Evolutionary conservation across 2,329 filamentous ascomycete genomes (phyloP).

Genomic region (Pseudocercospora vitis): DNA sequence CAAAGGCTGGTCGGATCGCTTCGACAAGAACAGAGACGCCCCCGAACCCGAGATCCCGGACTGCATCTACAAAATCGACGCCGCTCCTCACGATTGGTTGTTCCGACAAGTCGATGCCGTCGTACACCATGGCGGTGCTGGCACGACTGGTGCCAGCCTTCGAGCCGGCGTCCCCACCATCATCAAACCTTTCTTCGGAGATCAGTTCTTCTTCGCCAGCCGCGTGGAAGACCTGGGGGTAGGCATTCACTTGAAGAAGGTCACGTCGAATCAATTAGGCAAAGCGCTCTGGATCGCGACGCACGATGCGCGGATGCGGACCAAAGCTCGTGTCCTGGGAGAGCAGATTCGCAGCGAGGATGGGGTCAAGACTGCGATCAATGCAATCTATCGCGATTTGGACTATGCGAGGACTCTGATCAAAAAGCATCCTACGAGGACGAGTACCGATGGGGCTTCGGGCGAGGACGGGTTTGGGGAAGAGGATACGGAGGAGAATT

Average conservation of each 20-base stretch:
- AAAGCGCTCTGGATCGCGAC: constrained; percentile 88
- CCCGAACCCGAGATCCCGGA: constrained; percentile 67
- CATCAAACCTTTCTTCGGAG: constrained; percentile 94
- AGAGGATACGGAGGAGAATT: constrained; percentile 49
- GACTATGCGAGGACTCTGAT: constrained; percentile 88
- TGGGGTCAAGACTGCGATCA: constrained; percentile 85
- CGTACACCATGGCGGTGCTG: constrained; percentile 90
- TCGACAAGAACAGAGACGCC: constrained; percentile 59
- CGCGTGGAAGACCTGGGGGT: constrained; percentile 92
- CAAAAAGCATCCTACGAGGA: constrained; percentile 45
- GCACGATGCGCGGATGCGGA: constrained; percentile 85
- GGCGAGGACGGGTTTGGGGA: too few species aligned
- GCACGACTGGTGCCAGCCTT: constrained; percentile 90
- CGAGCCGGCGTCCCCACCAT: constrained; percentile 91
- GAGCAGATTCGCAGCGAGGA: constrained; percentile 89
- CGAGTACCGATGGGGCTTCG: constrained; percentile 25
- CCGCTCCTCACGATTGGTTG: constrained; percentile 94
- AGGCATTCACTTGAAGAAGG: constrained; percentile 82
- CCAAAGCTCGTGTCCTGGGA: constrained; percentile 77
- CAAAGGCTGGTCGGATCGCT: constrained; percentile 93
- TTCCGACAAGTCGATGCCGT: constrained; percentile 92
- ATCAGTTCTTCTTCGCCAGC: constrained; percentile 93
- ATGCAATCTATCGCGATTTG: constrained; percentile 89
- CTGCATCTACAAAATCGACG: constrained; percentile 84
- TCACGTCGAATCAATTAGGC: constrained; percentile 83